phyloP scores from a whole-genome alignment of 768 basidiomycete genomes.

The Termitomyces sp. region DNA sequence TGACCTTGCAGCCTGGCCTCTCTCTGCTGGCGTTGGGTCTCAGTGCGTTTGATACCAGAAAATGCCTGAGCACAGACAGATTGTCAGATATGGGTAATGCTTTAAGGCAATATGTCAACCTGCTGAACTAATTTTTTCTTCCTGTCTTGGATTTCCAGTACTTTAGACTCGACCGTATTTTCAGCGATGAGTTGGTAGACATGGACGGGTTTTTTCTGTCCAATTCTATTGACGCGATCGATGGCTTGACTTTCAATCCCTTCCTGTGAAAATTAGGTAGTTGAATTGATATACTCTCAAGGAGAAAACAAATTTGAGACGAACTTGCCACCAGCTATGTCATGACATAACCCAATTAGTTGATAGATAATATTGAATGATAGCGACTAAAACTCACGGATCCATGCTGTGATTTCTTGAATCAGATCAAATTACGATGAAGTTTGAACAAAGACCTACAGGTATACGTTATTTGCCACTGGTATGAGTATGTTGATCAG shows the following conservation, averaged over 20 bases:
- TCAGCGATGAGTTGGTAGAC: conserved; percentile 91
- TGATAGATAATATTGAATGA: neutral
- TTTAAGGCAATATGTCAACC: conserved; percentile 30
- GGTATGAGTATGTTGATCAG: neutral
- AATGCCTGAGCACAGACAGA: conserved; percentile 55
- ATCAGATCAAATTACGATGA: conserved; percentile 1
- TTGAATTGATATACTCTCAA: conserved; percentile 3
- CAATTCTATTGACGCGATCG: conserved; percentile 79
- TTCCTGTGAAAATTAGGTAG: conserved; percentile 38
- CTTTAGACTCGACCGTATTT: conserved; percentile 85
- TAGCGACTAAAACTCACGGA: conserved; percentile 50
- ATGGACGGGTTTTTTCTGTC: conserved; percentile 78
- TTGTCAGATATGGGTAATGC: neutral
- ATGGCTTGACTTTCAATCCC: conserved; percentile 85
- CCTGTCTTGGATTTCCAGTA: conserved; percentile 81
- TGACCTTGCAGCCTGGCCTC: conserved; percentile 80
- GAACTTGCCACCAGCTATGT: conserved; percentile 74
- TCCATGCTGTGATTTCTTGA: conserved; percentile 56
- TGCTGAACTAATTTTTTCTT: conserved; percentile 80
- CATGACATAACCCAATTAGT: neutral
- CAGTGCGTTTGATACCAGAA: conserved; percentile 73
- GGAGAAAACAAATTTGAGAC: neutral
- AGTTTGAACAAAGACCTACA: conserved; percentile 34
- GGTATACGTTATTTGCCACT: conserved; percentile 82
- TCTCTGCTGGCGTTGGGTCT: conserved; percentile 71